Evolutionary conservation across 2,329 filamentous ascomycete species (phyloP).

Genomic region (Diaporthe ampelina): DNA sequence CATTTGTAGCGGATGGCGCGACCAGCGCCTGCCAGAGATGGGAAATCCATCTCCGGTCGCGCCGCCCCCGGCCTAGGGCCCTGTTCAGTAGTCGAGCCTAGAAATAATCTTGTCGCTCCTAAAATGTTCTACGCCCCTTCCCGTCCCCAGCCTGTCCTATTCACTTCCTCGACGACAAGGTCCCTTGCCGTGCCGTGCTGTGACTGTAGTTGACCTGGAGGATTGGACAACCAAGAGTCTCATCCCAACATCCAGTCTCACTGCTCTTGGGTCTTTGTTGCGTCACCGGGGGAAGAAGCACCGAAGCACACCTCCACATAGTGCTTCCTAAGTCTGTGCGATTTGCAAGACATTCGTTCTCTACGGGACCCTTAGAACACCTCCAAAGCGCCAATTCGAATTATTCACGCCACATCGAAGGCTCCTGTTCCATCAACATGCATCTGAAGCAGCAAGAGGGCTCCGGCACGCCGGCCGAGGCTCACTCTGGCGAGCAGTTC

Average conservation of each 20-base stretch:
- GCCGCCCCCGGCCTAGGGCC: conserved; percentile 25
- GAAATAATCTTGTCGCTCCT: conserved; percentile 30
- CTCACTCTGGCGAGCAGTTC: conserved; percentile 51
- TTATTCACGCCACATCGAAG: background rate
- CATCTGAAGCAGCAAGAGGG: conserved; percentile 56
- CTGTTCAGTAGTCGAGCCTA: conserved; percentile 1
- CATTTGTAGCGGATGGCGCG: conserved; percentile 24
- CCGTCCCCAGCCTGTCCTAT: conserved; percentile 21
- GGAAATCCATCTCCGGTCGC: conserved; percentile 36
- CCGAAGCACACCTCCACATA: conserved; percentile 6
- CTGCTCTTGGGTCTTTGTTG: background rate
- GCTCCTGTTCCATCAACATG: conserved; percentile 25
- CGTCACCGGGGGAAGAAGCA: background rate
- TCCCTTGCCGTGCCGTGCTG: conserved; percentile 2
- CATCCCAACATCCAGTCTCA: conserved; percentile 23
- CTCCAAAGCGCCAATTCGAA: conserved; percentile 3
- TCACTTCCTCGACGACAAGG: conserved; percentile 21
- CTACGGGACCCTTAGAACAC: background rate
- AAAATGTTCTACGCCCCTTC: conserved; percentile 1
- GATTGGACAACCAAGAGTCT: conserved; percentile 9
- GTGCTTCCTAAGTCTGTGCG: conserved; percentile 10
- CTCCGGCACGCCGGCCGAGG: conserved; percentile 52
- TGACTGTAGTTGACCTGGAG: conserved; percentile 19
- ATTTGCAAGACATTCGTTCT: background rate
- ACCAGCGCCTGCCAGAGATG: conserved; percentile 30